A percentile compares a stretch with the other conserved stretches of the same genome.
These are phyloP conservation scores for Metarhizium sp. DNA, from an alignment of 2,329 filamentous ascomycete genomes.

Conservation along the genomic window DNA sequence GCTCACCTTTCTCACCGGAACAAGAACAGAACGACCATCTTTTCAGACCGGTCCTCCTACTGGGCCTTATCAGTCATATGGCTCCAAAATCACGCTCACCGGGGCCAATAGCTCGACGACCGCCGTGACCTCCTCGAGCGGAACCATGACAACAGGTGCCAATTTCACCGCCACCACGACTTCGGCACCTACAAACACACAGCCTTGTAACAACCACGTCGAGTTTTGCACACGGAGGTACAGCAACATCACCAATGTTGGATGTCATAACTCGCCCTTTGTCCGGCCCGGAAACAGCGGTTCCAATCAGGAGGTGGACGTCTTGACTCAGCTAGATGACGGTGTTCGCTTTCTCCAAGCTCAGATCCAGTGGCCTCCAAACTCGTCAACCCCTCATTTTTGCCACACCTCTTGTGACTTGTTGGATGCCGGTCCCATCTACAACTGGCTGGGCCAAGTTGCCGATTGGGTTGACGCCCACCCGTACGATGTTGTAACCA, in stretches of 20 bases:
- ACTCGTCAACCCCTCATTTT: conserved; percentile 52
- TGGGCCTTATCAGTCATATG: conserved; percentile 34
- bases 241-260: conserved; percentile 72
- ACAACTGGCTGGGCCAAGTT: conserved; percentile 61
- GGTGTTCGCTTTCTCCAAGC: conserved; percentile 58
- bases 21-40: conserved; percentile 27
- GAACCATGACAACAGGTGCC: conserved; percentile 27
- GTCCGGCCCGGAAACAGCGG: conserved; percentile 59
- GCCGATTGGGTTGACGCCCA: conserved; percentile 63
- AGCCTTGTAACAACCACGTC: conserved; percentile 68
- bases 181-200: conserved; percentile 54
- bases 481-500: conserved; percentile 80
- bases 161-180: conserved; percentile 29
- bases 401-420: conserved; percentile 81
- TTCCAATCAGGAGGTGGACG: conserved; percentile 62
- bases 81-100: conserved; percentile 32
- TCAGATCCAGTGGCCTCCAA: conserved; percentile 50
- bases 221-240: conserved; percentile 72
- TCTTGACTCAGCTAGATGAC: conserved; percentile 67
- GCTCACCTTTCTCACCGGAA: conserved; percentile 27
- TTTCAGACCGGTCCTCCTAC: conserved; percentile 30
- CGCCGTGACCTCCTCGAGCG: conserved; percentile 21
- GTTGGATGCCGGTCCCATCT: conserved; percentile 70
- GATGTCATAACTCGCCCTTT: conserved; percentile 77
- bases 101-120: conserved; percentile 23